phyloP scores from a whole-genome alignment of 192 early-diverging fungal species.

The Umbelopsis sp. region DNA sequence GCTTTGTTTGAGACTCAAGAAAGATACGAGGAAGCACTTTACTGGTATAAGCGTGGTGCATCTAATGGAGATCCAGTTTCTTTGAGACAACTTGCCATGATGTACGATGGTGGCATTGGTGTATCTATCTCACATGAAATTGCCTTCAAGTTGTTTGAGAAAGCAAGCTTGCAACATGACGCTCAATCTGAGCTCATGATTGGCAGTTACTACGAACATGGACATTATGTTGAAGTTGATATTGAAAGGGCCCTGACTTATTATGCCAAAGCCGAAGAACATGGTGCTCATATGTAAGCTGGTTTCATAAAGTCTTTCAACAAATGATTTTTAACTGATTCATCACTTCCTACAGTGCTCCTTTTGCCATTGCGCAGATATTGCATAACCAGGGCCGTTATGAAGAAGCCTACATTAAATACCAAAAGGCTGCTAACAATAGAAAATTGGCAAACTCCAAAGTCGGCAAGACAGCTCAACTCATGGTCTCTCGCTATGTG shows the following conservation, averaged over 20 bases:
- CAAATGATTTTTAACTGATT: neutral
- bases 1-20: conserved; percentile 22
- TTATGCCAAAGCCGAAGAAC: conserved; percentile 32
- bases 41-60: conserved; percentile 43
- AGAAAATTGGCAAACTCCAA: neutral
- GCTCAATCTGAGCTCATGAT: conserved; percentile 35
- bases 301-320: neutral
- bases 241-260: conserved; percentile 26
- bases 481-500: conserved; percentile 31
- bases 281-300: conserved; percentile 35
- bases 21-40: conserved; percentile 21
- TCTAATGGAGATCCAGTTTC: conserved; percentile 34
- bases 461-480: conserved; percentile 20
- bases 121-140: conserved; percentile 29
- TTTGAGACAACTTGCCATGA: conserved; percentile 39
- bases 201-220: conserved; percentile 46
- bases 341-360: conserved; percentile 1
- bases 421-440: conserved; percentile 20
- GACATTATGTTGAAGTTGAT: conserved; percentile 38
- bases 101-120: conserved; percentile 39
- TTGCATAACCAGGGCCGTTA: conserved; percentile 21
- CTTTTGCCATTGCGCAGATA: conserved; percentile 28
- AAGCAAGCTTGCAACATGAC: conserved; percentile 40
- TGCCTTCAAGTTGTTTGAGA: conserved; percentile 40
- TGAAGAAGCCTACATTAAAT: conserved; percentile 26